These are phyloP conservation scores for Orychophragmus violaceus DNA, from an alignment of 345 rosid genomes.

Conservation along the genomic window DNA sequence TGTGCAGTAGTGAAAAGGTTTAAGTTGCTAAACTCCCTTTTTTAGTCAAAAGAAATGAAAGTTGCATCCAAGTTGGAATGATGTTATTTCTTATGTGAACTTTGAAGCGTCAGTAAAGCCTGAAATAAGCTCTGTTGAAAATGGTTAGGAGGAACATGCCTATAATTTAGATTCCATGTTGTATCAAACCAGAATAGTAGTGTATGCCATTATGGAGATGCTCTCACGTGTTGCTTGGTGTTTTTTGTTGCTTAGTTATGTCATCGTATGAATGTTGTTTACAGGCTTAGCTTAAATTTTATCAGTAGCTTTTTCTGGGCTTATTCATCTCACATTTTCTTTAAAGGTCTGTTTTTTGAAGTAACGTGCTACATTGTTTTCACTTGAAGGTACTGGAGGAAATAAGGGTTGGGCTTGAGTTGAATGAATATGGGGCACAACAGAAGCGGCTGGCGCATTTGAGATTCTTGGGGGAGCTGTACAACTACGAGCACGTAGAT, in stretches of 20 bases:
- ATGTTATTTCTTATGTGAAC: not conserved
- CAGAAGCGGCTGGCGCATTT: constrained; percentile 95
- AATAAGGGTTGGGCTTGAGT: constrained; percentile 85
- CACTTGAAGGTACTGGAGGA: constrained; percentile 88
- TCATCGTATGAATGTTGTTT: not conserved
- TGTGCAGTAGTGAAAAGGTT: constrained; percentile 7
- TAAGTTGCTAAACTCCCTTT: not conserved
- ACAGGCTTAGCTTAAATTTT: not conserved
- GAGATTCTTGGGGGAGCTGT: constrained; percentile 95
- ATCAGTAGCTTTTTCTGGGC: not conserved
- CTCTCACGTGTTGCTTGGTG: not conserved
- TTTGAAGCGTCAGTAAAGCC: not conserved
- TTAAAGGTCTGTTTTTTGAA: not conserved
- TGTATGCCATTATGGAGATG: constrained; percentile 1
- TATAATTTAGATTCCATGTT: not conserved
- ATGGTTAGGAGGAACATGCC: constrained; percentile 1
- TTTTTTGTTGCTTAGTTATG: not conserved
- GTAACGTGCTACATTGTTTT: constrained; percentile 18
- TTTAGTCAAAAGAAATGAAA: not conserved
- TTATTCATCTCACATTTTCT: constrained; percentile 3
- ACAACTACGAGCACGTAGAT: constrained; percentile 96
- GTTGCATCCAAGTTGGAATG: not conserved
- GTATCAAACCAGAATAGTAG: not conserved
- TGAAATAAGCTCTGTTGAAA: constrained; percentile 6
- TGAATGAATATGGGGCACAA: constrained; percentile 96